Percentiles rank a stretch among this genome's conserved stretches.
Evolutionary conservation across 2,329 filamentous ascomycete species (phyloP).

Genomic region (Elsinoe ampelina): DNA sequence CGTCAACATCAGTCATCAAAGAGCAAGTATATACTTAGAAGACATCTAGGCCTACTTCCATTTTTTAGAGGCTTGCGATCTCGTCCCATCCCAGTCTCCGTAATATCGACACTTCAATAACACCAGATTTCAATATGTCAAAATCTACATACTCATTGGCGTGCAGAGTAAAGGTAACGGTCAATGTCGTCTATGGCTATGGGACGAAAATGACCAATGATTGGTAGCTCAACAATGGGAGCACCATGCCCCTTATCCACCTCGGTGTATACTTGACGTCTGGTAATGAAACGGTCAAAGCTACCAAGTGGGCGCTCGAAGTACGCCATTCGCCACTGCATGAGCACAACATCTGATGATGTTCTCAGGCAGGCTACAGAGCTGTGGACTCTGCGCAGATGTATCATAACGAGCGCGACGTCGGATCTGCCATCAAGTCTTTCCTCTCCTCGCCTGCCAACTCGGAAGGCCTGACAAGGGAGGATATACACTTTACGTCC

Average conservation of each 20-base stretch:
- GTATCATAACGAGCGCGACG: conserved; percentile 63
- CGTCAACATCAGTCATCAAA: too few species aligned
- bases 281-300: conserved; percentile 48
- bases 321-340: conserved; percentile 41
- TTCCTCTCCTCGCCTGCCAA: conserved; percentile 45
- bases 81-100: not conserved
- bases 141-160: conserved; percentile 32
- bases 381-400: conserved; percentile 53
- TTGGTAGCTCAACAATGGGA: conserved; percentile 51
- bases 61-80: not conserved
- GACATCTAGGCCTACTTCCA: not conserved
- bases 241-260: conserved; percentile 61
- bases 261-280: conserved; percentile 66
- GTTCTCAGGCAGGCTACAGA: conserved; percentile 36
- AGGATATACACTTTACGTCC: conserved; percentile 70
- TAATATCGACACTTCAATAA: not conserved
- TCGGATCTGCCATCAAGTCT: conserved; percentile 54
- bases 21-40: not conserved
- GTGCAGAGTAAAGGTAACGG: conserved; percentile 32
- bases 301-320: conserved; percentile 50
- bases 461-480: conserved; percentile 46
- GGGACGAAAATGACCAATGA: conserved; percentile 22
- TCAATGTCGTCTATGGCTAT: conserved; percentile 17
- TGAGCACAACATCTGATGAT: conserved; percentile 19
- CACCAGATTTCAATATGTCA: conserved; percentile 23